A percentile compares a stretch with the other conserved stretches of the same genome.
These are phyloP conservation scores for Fusarium miscanthi DNA, from an alignment of 2,329 filamentous ascomycete genomes.

Conservation along the genomic window DNA sequence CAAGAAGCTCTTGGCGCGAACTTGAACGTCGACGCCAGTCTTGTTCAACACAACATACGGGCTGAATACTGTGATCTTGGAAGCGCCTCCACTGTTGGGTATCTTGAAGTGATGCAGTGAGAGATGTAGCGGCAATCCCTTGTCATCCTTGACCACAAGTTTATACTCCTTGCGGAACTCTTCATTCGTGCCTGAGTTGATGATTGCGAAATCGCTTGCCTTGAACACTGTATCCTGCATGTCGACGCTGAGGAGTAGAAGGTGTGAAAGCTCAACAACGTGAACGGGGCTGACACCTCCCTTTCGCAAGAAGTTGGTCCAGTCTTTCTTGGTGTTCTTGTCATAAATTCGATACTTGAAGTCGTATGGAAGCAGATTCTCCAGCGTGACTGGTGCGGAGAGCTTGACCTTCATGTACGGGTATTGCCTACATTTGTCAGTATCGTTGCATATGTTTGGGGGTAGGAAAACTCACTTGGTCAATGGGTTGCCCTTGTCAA, in stretches of 20 bases:
- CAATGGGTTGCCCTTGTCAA: constrained; percentile 84
- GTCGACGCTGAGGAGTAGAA: constrained; percentile 91
- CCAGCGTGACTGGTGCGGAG: constrained; percentile 90
- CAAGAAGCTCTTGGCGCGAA: constrained; percentile 89
- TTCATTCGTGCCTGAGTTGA: constrained; percentile 88
- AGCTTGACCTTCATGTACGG: constrained; percentile 95
- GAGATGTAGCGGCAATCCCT: constrained; percentile 81
- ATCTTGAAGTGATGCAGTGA: constrained; percentile 91
- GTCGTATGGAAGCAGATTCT: constrained; percentile 95
- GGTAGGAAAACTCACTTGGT: constrained; percentile 65
- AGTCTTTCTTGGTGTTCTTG: constrained; percentile 98
- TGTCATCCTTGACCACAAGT: constrained; percentile 84
- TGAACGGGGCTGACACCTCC: constrained; percentile 97
- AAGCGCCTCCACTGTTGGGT: constrained; percentile 92
- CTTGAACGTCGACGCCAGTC: constrained; percentile 87
- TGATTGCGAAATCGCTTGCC: constrained; percentile 95
- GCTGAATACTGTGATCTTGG: constrained; percentile 94
- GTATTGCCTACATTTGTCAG: constrained; percentile 70
- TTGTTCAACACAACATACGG: constrained; percentile 96
- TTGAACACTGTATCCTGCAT: constrained; percentile 97
- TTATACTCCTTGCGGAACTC: constrained; percentile 88
- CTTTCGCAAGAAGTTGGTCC: constrained; percentile 97
- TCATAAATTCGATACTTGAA: constrained; percentile 99
- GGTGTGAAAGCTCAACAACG: constrained; percentile 93
- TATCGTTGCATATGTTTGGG: background rate